Evolutionary conservation across 768 basidiomycete species (phyloP).

Genomic region (Boletellus ananiceps): DNA sequence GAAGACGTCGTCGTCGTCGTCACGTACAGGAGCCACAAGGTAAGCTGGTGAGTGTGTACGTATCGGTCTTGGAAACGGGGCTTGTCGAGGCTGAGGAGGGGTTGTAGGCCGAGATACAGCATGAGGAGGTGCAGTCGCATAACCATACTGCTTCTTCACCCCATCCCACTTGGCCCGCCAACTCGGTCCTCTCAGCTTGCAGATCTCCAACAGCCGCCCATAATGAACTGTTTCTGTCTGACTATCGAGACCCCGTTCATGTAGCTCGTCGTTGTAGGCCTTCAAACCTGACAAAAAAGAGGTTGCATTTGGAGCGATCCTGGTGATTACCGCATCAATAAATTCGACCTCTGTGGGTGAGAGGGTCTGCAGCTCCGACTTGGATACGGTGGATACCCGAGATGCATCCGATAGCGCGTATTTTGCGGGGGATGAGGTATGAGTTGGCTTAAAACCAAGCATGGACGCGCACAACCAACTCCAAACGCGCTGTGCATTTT

Average conservation of each 20-base stretch:
- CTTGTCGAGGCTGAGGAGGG: slow-evolving; percentile 16
- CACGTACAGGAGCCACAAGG: slow-evolving; percentile 26
- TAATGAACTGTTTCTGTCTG: slow-evolving; percentile 78
- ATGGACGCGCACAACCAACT: slow-evolving; percentile 24
- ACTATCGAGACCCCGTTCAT: slow-evolving; percentile 69
- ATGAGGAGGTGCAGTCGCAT: slow-evolving; percentile 24
- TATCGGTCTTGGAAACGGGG: slow-evolving; percentile 16
- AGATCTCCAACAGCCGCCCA: slow-evolving; percentile 76
- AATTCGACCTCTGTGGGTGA: slow-evolving; percentile 58
- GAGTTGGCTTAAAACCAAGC: slow-evolving; percentile 44
- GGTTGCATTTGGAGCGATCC: slow-evolving; percentile 63
- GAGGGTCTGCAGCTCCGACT: slow-evolving; percentile 48
- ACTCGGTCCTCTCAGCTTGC: slow-evolving; percentile 70
- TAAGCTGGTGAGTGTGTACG: slow-evolving; percentile 25
- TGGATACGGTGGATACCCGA: slow-evolving; percentile 37
- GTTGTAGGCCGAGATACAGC: slow-evolving; percentile 11
- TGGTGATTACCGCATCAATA: slow-evolving; percentile 68
- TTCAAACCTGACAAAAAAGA: slow-evolving; percentile 81
- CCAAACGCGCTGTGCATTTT: slow-evolving; percentile 15
- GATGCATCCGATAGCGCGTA: slow-evolving; percentile 36
- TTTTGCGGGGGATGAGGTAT: slow-evolving; percentile 45
- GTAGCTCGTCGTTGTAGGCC: slow-evolving; percentile 76
- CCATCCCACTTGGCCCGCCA: slow-evolving; percentile 81
- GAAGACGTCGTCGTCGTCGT: slow-evolving; percentile 39
- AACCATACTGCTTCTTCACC: slow-evolving; percentile 56